Evolutionary conservation across 2,329 filamentous ascomycete genomes (phyloP), one percentile per base, ranked within the genome.

Genomic region (Elsinoe perseae): DNA sequence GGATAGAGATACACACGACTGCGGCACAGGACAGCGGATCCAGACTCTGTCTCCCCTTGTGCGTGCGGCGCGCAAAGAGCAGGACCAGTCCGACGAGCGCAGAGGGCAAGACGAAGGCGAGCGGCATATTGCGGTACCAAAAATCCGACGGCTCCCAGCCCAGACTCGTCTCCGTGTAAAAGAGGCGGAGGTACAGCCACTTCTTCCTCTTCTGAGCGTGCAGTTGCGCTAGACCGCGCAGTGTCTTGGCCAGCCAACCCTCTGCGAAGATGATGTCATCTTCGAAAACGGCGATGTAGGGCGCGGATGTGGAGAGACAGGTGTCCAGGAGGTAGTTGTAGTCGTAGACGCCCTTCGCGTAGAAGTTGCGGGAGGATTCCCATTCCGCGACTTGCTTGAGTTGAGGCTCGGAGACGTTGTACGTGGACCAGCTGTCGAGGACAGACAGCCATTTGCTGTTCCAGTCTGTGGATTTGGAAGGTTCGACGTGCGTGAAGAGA

Each of bases 191-290:
- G 50, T 67, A 70, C 5, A 69, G 38, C 66, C 67, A 69, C 16
- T 60, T 12, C 34, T 25, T 42, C 30, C 8, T 23, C 8, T 43
- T 32, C 63, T 62, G 4, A 8, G 14, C 4, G 1, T 16, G 2
- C 3, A 48, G 34, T 10, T 36, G 21, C 7, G 25, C n/a, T 6
- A 30, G 43, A 8, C 8, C 27, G 2, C n/a, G 4, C n/a, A 68
- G 55, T 1, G 68, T 68, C 46, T 66, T 67, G 5, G 63, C 56
- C 32, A 70, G 50, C 69, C 70, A 72, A 14, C 69, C 69, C n/a
- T 69, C 65, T 1, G 68, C 68, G 16, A 70, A 60, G 21, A 71
- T 65, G 34, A 71, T 66, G 42, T 72, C 68, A 59, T 72, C 70
- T 57, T 72, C 70, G 56, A 71, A 68, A 4, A 72, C 64, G 10